Conservation (phyloP, 192 early-diverging fungal genomes). For the Tieghemiomyces parasiticus region DNA sequence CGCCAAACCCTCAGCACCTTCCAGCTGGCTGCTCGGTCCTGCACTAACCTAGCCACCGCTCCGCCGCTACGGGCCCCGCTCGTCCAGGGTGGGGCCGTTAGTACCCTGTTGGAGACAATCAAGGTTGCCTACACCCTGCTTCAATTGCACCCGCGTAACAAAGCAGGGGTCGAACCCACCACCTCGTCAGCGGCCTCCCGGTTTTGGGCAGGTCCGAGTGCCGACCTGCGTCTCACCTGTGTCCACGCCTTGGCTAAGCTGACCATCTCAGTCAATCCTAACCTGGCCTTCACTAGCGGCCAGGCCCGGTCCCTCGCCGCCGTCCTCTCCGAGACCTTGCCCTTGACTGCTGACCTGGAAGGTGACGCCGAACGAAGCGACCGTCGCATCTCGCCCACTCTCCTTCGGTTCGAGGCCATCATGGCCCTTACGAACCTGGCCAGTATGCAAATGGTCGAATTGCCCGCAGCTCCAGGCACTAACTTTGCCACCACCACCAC, state of each 20-base stretch:
- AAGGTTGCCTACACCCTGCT: background rate
- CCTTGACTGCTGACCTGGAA: background rate
- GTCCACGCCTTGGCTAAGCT: conserved; percentile 82
- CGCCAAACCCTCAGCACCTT: background rate
- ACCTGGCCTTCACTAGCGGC: conserved; percentile 64
- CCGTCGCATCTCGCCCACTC: conserved; percentile 28
- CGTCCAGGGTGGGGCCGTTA: conserved; percentile 3
- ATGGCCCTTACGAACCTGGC: conserved; percentile 90
- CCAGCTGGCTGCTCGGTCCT: background rate
- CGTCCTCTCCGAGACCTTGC: conserved; percentile 39
- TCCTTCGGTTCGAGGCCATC: conserved; percentile 77
- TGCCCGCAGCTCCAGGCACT: background rate
- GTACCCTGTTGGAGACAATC: background rate
- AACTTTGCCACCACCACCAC: background rate
- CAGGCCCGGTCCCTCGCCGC: conserved; percentile 45
- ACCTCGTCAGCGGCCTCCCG: background rate
- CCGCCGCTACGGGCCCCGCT: background rate
- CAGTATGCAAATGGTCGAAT: conserved; percentile 21
- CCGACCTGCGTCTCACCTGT: background rate
- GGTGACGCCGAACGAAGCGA: too few species aligned
- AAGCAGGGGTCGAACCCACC: background rate
- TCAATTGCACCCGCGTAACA: background rate
- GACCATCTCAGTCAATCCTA: conserved; percentile 81
- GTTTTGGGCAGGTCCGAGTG: background rate
- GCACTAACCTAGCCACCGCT: background rate